phyloP scores from a whole-genome alignment of 2,329 filamentous ascomycete species.

The Thielaviopsis euricoi region DNA sequence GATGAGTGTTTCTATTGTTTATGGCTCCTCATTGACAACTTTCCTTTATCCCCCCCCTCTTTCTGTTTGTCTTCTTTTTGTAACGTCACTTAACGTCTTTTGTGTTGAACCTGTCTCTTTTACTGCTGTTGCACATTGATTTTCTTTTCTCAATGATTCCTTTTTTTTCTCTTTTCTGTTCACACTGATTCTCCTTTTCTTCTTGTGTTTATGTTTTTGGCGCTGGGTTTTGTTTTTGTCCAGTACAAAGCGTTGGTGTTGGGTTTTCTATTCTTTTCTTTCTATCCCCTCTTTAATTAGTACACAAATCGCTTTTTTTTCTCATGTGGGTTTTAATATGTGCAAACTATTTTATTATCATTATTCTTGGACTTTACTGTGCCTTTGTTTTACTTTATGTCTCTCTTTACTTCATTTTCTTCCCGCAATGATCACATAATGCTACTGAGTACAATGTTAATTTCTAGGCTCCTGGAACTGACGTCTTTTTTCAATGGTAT shows the following conservation, averaged over 20 bases:
- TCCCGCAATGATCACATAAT: too few species aligned
- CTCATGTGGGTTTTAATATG: neutral
- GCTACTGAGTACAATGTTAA: too few species aligned
- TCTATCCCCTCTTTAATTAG: neutral
- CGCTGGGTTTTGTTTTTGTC: neutral
- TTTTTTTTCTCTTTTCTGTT: too few species aligned
- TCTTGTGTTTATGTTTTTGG: neutral
- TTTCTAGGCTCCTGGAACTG: too few species aligned
- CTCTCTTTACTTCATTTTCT: too few species aligned
- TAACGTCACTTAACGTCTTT: too few species aligned
- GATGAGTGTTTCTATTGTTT: neutral
- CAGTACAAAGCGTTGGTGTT: constrained; percentile 6
- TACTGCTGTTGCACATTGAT: too few species aligned
- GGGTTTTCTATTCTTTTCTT: neutral
- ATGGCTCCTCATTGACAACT: too few species aligned
- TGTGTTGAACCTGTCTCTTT: too few species aligned
- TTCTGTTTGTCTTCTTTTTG: neutral
- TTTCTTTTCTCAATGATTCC: too few species aligned
- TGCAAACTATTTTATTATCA: neutral
- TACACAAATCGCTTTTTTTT: neutral
- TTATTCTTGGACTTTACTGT: neutral
- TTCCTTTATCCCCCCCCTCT: neutral
- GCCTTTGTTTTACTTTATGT: neutral
- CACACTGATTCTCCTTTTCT: too few species aligned
- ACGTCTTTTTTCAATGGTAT: too few species aligned